A percentile compares a stretch with the other conserved stretches of the same genome.
phyloP scores from a whole-genome alignment of 768 basidiomycete genomes.

The Podaxis carcinomalis region DNA sequence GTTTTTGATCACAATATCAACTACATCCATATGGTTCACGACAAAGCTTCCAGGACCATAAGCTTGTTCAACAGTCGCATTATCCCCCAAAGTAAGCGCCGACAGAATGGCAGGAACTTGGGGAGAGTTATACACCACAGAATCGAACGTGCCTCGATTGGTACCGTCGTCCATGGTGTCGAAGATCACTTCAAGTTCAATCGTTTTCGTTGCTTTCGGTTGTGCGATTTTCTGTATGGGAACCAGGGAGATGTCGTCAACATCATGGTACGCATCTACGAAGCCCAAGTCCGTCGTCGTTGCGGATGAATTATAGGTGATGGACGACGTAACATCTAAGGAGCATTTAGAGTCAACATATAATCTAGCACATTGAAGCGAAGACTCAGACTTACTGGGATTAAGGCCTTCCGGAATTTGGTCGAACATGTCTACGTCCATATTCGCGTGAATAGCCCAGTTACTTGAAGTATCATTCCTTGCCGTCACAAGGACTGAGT shows the following conservation, averaged over 20 bases:
- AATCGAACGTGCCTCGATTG: constrained; percentile 77
- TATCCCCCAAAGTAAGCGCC: constrained; percentile 67
- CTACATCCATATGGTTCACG: constrained; percentile 66
- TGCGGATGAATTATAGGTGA: constrained; percentile 64
- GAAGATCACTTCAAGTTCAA: constrained; percentile 72
- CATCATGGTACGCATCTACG: constrained; percentile 53
- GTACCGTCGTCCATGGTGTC: constrained; percentile 84
- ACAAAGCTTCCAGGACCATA: constrained; percentile 83
- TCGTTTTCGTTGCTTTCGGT: constrained; percentile 46
- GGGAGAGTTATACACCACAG: constrained; percentile 63
- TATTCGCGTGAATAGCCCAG: constrained; percentile 88
- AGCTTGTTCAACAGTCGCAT: constrained; percentile 59
- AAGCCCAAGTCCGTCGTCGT: constrained; percentile 48
- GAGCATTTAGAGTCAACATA: not conserved
- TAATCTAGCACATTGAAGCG: not conserved
- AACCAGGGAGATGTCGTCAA: constrained; percentile 65
- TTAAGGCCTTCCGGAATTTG: constrained; percentile 63
- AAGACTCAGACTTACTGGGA: constrained; percentile 51
- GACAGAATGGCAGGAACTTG: constrained; percentile 77
- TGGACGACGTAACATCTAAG: constrained; percentile 76
- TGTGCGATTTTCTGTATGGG: constrained; percentile 55
- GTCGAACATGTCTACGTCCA: constrained; percentile 92
- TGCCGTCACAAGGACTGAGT: constrained; percentile 89
- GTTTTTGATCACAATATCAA: constrained; percentile 77
- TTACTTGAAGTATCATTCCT: constrained; percentile 81